Conservation (phyloP, 1,139 yeast species). For the Diutina catenulata region DNA sequence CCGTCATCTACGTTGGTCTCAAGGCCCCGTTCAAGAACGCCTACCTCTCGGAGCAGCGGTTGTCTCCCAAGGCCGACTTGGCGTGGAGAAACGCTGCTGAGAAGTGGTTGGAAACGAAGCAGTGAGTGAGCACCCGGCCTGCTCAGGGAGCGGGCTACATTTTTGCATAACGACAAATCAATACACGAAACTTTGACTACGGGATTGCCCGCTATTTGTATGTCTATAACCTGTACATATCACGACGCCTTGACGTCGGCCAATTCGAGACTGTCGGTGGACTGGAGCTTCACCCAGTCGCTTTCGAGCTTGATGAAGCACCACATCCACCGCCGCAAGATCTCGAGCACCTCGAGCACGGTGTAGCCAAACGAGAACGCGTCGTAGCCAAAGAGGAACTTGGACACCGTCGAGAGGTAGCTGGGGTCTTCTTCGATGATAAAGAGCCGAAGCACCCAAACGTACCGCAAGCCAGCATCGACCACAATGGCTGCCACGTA, state of each 20-base stretch:
- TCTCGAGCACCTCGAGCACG: constrained; percentile 57
- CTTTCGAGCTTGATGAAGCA: constrained; percentile 72
- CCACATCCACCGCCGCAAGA: constrained; percentile 83
- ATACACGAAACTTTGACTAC: neutral
- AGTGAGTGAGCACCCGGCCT: neutral
- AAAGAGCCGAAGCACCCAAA: constrained; percentile 58
- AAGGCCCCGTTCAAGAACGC: constrained; percentile 36
- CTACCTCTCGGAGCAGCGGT: constrained; percentile 31
- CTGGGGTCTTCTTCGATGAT: constrained; percentile 15
- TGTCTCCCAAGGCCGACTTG: constrained; percentile 39
- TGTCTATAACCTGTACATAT: neutral
- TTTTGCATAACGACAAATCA: neutral
- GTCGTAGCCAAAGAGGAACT: constrained; percentile 17
- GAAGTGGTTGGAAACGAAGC: constrained; percentile 27
- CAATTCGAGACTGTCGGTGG: neutral
- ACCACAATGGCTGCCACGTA: constrained; percentile 35
- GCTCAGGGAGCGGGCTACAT: neutral
- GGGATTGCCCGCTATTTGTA: neutral
- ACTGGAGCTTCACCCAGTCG: constrained; percentile 40
- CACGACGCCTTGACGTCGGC: constrained; percentile 3
- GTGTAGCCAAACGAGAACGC: constrained; percentile 51
- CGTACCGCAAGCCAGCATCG: constrained; percentile 56
- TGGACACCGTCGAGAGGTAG: constrained; percentile 9
- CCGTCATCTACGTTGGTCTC: constrained; percentile 24
- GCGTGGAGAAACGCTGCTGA: constrained; percentile 42